Evolutionary conservation across 1,139 yeast species (phyloP).

Genomic region (Geotrichum carabidarum): DNA sequence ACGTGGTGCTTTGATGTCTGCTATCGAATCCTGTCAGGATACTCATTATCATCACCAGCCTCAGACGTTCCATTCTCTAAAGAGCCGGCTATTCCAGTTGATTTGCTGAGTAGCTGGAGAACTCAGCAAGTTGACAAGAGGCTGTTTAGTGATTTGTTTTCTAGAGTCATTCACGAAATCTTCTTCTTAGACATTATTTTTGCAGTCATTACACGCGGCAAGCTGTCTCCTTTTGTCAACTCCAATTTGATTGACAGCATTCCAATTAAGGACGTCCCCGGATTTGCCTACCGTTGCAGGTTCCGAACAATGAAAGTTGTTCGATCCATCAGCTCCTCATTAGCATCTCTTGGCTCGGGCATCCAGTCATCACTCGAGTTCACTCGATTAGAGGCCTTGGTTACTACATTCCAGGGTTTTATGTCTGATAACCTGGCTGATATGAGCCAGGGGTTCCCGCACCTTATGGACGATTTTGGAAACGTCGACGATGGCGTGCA

Average conservation of each 20-base stretch:
- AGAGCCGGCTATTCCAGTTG: constrained; percentile 6
- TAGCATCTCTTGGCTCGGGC: constrained; percentile 17
- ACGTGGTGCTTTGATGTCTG: constrained; percentile 18
- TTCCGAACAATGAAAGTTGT: constrained; percentile 19
- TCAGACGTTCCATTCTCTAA: not conserved
- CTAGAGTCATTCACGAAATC: constrained; percentile 16
- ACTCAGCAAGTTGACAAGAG: constrained; percentile 4
- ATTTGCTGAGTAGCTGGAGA: constrained; percentile 16
- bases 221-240: constrained; percentile 12
- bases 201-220: constrained; percentile 18
- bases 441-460: constrained; percentile 13
- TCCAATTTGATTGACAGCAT: constrained; percentile 14
- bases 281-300: constrained; percentile 18
- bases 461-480: constrained; percentile 17
- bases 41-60: constrained; percentile 13
- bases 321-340: constrained; percentile 13
- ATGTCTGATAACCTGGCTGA: constrained; percentile 11
- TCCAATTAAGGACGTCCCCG: constrained; percentile 15
- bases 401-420: constrained; percentile 19
- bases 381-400: constrained; percentile 16
- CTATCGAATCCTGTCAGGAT: constrained; percentile 7
- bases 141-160: constrained; percentile 6
- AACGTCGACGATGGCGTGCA: constrained; percentile 20
- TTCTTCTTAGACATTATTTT: constrained; percentile 19
- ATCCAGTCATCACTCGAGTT: constrained; percentile 17